Conservation (phyloP, 345 rosid genomes). For the Heritiera littoralis region DNA sequence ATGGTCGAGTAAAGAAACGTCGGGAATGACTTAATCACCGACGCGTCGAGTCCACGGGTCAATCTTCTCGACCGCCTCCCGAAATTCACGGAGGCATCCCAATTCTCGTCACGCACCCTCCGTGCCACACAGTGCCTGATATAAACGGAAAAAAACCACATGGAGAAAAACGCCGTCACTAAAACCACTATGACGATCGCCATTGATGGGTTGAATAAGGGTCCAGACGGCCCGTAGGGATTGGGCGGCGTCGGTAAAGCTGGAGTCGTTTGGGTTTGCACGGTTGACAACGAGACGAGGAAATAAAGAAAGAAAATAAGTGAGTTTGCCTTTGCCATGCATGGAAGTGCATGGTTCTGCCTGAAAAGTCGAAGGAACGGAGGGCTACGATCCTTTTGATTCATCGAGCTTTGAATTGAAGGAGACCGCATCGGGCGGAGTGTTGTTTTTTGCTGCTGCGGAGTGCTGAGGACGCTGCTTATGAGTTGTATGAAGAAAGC, state of each 20-base stretch:
- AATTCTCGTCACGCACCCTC: slow-evolving; percentile 12
- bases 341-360: not conserved
- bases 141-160: slow-evolving; percentile 74
- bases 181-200: slow-evolving; percentile 54
- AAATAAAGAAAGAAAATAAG: slow-evolving; percentile 25
- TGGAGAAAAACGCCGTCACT: slow-evolving; percentile 56
- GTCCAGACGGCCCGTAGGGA: not conserved
- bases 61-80: slow-evolving; percentile 38
- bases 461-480: not conserved
- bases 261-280: slow-evolving; percentile 22
- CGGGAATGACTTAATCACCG: slow-evolving; percentile 72
- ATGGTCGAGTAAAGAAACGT: slow-evolving; percentile 71
- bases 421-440: not conserved
- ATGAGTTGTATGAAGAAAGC: not conserved
- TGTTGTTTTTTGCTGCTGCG: slow-evolving; percentile 11
- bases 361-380: not conserved
- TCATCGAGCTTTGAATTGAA: not conserved
- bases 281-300: slow-evolving; percentile 25
- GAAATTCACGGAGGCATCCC: slow-evolving; percentile 24
- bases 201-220: slow-evolving; percentile 45
- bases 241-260: slow-evolving; percentile 9
- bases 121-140: slow-evolving; percentile 47
- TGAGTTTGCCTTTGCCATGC: not conserved
- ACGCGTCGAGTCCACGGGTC: slow-evolving; percentile 53
- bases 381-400: not conserved